phyloP scores from a whole-genome alignment of 1,139 yeast genomes.

The Protomyces lactucae-debilis region DNA sequence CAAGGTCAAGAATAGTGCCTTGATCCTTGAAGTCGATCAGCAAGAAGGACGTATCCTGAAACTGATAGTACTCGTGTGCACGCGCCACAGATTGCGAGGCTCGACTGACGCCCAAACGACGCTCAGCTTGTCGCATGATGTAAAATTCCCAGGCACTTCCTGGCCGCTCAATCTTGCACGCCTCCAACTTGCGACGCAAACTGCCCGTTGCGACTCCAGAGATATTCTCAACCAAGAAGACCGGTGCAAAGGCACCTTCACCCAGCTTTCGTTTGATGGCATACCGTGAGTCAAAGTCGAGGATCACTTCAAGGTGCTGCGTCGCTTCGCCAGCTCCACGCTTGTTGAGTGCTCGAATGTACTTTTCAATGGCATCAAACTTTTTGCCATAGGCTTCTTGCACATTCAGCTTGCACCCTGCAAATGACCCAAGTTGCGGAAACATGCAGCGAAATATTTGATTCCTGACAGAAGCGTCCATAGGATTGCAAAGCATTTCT shows the following conservation, averaged over 20 bases:
- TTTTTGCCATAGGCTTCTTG: constrained; percentile 35
- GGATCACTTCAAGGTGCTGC: constrained; percentile 43
- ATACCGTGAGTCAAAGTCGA: constrained; percentile 50
- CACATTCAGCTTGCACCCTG: constrained; percentile 39
- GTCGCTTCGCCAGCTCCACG: constrained; percentile 35
- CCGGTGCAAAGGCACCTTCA: constrained; percentile 74
- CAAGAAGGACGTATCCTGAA: constrained; percentile 68
- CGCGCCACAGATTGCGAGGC: constrained; percentile 47
- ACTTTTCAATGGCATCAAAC: constrained; percentile 41
- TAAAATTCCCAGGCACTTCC: constrained; percentile 79
- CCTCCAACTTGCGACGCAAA: constrained; percentile 43
- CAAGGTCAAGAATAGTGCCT: constrained; percentile 73
- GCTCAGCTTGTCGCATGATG: constrained; percentile 49
- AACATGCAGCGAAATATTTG: constrained; percentile 35
- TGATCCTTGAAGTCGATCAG: constrained; percentile 64
- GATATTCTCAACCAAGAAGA: constrained; percentile 61
- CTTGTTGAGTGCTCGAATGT: constrained; percentile 40
- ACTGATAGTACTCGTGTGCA: constrained; percentile 54
- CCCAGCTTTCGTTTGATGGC: constrained; percentile 59
- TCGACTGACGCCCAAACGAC: constrained; percentile 32
- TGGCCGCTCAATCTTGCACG: constrained; percentile 70
- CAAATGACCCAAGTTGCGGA: constrained; percentile 39
- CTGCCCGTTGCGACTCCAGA: constrained; percentile 41
- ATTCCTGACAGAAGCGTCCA: constrained; percentile 37
- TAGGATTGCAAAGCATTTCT: constrained; percentile 37